Conservation (phyloP, 345 rosid genomes). For the Citropsis articulata region DNA sequence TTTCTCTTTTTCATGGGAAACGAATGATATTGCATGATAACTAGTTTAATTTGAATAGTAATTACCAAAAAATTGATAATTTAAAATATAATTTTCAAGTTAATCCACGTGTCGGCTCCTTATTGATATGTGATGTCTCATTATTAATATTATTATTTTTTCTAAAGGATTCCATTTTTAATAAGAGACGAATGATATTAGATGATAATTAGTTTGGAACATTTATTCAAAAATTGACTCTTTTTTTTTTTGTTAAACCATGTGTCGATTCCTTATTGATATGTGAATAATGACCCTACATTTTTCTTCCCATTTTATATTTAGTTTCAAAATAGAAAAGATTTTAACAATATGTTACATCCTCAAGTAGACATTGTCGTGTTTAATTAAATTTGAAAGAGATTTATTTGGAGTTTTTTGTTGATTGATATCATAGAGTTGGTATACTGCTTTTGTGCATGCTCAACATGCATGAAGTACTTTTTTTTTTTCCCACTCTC, state of each 20-base stretch:
- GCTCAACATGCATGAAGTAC: neutral
- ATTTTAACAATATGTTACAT: neutral
- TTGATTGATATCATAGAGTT: constrained; percentile 21
- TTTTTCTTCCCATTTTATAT: neutral
- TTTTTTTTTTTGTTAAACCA: neutral
- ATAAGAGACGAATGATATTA: neutral
- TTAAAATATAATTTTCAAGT: no score
- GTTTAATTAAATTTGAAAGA: constrained; percentile 24
- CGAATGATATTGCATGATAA: no score
- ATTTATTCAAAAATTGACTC: neutral
- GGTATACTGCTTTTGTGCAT: constrained; percentile 14
- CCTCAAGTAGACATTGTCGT: neutral
- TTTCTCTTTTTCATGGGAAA: neutral
- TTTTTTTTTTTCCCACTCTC: neutral
- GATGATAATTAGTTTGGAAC: neutral
- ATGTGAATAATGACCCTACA: neutral
- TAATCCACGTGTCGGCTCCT: neutral
- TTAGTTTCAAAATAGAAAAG: neutral
- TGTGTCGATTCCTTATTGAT: neutral
- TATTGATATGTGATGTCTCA: neutral
- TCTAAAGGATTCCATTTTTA: no score
- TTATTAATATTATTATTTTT: no score
- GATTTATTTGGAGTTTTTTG: constrained; percentile 24
- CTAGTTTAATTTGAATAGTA: neutral
- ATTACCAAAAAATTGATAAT: no score